Evolutionary conservation across 768 basidiomycete genomes (phyloP).

Genomic region (Suillus ampliporus): DNA sequence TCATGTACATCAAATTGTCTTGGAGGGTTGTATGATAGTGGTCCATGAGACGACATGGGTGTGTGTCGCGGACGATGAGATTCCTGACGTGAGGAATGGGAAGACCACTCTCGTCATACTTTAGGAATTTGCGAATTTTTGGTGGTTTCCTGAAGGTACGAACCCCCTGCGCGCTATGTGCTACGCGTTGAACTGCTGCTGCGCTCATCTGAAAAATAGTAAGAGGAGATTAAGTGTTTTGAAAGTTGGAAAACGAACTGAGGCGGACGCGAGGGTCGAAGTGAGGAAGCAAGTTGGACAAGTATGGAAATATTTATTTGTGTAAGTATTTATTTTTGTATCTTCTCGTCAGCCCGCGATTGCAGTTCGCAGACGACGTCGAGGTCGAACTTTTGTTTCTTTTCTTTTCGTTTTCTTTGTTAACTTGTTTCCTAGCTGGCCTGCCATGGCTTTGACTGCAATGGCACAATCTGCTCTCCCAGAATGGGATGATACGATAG

Average conservation of each 20-base stretch:
- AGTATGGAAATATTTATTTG: slow-evolving; percentile 8
- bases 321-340: slow-evolving; percentile 1
- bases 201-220: slow-evolving; percentile 17
- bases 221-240: not conserved
- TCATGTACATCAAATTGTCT: slow-evolving; percentile 94
- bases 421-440: slow-evolving; percentile 9
- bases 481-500: slow-evolving; percentile 84
- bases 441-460: slow-evolving; percentile 50
- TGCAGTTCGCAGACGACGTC: slow-evolving; percentile 2
- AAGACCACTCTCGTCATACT: slow-evolving; percentile 58
- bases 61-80: slow-evolving; percentile 70
- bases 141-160: slow-evolving; percentile 63
- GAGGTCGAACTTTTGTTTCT: slow-evolving; percentile 17
- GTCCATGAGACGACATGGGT: slow-evolving; percentile 73
- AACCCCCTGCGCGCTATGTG: slow-evolving; percentile 31
- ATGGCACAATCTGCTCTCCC: slow-evolving; percentile 46
- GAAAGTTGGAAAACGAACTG: slow-evolving; percentile 10
- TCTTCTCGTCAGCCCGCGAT: not conserved
- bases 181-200: slow-evolving; percentile 18
- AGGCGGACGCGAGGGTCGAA: slow-evolving; percentile 1
- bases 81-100: slow-evolving; percentile 71
- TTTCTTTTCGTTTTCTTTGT: slow-evolving; percentile 18
- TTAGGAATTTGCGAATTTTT: slow-evolving; percentile 48
- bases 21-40: slow-evolving; percentile 86
- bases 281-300: not conserved